phyloP scores from a whole-genome alignment of 2,329 filamentous ascomycete genomes.

The Colletotrichum abscissum region DNA sequence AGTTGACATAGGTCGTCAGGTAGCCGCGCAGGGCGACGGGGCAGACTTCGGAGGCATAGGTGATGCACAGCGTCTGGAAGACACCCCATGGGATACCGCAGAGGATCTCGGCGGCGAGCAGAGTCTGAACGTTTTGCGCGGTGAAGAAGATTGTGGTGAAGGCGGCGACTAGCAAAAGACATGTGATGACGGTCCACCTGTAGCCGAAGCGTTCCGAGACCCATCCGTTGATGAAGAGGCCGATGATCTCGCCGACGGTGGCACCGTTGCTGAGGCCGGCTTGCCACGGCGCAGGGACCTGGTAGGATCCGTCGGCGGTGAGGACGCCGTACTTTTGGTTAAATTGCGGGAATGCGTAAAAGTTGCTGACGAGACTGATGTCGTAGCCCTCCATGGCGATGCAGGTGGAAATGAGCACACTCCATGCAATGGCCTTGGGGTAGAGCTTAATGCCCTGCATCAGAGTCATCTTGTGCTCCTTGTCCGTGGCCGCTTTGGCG shows the following conservation, averaged over 20 bases:
- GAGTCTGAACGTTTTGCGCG: constrained; percentile 66
- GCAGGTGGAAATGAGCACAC: constrained; percentile 86
- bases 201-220: constrained; percentile 77
- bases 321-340: constrained; percentile 67
- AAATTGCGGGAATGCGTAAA: constrained; percentile 72
- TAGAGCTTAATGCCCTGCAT: constrained; percentile 83
- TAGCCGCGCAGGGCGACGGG: constrained; percentile 78
- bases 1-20: constrained; percentile 80
- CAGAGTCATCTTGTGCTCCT: constrained; percentile 78
- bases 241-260: constrained; percentile 73
- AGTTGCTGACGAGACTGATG: constrained; percentile 83
- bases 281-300: constrained; percentile 72
- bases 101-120: constrained; percentile 71
- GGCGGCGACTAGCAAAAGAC: constrained; percentile 62
- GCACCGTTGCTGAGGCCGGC: constrained; percentile 70
- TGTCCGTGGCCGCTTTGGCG: constrained; percentile 64
- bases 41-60: constrained; percentile 79
- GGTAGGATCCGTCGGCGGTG: constrained; percentile 57
- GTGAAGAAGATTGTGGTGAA: constrained; percentile 76
- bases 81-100: constrained; percentile 73
- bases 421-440: constrained; percentile 88
- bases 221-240: constrained; percentile 73
- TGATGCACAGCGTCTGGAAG: constrained; percentile 69
- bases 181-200: constrained; percentile 71
- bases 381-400: constrained; percentile 95